Percentiles rank a stretch among this genome's conserved stretches.
These are phyloP conservation scores for Talaromyces sp. DNA, from an alignment of 2,329 filamentous ascomycete species.

Conservation along the genomic window DNA sequence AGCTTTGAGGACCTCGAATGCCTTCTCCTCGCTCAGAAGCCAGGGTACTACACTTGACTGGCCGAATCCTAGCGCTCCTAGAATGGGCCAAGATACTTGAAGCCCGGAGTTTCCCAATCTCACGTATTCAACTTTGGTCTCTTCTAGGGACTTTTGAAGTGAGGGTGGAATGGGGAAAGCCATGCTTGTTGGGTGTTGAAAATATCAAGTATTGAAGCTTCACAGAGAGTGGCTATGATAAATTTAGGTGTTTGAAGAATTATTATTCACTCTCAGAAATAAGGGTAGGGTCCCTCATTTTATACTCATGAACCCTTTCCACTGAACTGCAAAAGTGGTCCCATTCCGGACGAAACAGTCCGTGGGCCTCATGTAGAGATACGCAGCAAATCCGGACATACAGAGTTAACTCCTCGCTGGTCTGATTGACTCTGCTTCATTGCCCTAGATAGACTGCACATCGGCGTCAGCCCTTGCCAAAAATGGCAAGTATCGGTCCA, in stretches of 20 bases:
- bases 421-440: neutral
- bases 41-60: neutral
- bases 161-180: neutral
- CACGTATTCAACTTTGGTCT: constrained; percentile 6
- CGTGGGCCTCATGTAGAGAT: neutral
- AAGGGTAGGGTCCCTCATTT: too few species aligned
- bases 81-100: constrained; percentile 3
- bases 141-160: constrained; percentile 6
- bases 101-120: constrained; percentile 6
- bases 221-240: too few species aligned
- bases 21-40: neutral
- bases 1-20: constrained; percentile 15
- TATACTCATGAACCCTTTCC: too few species aligned
- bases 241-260: too few species aligned
- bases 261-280: too few species aligned
- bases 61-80: neutral
- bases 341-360: neutral
- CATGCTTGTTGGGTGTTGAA: neutral
- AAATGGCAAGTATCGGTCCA: neutral
- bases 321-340: neutral
- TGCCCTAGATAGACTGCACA: neutral
- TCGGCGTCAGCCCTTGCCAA: neutral
- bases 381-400: neutral
- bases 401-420: neutral
- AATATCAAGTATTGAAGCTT: too few species aligned